Evolutionary conservation across 2,329 filamentous ascomycete genomes (phyloP), one percentile per base, ranked within the genome.

Genomic region (Aspergillus ochraceoroseus): DNA sequence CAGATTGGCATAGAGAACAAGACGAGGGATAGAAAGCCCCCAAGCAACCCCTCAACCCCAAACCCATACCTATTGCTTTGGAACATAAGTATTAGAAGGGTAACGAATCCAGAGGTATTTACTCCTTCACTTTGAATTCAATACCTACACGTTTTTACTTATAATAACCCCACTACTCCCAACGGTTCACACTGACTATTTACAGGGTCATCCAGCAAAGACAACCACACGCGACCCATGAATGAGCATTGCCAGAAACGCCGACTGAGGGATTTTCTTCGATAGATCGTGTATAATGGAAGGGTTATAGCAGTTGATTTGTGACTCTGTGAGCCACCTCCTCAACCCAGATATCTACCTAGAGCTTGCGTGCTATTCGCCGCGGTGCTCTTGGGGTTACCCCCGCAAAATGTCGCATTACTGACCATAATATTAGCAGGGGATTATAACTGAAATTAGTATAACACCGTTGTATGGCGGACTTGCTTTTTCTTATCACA

Each of bases 311-410:
- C 28, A 6, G 15, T 38, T 47, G 28, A 37, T 20, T 32, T 44
- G 37, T 44, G 40, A 44, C 32, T 28, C 18, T 44, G 37, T 44
- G 40, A 44, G 36, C 32, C 18, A 28, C 14, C 39, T 27, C 43
- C 38, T 32, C 12, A 18, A 33, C 34, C 28, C 17, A 34, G 13
- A 19, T 17, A 9, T 5, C n/a, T 11, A n/a, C 31, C 35, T 38
- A 9, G 34, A 20, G 20, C 26, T 22, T 34, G 12, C 32, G 11
- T 23, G 17, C 15, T 30, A 18, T 5, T 19, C 23, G 12, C 7
- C 19, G 30, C 22, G 13, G 22, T 20, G 35, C 31, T 34, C 19
- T 26, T 20, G 15, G 26, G 19, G 6, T 11, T 31, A 9, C 25
- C n/a, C 20, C 15, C 7, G 5, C 20, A 5, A 32, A 12, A 5